phyloP scores from a whole-genome alignment of 768 basidiomycete genomes.

The Amanita jacksonii region DNA sequence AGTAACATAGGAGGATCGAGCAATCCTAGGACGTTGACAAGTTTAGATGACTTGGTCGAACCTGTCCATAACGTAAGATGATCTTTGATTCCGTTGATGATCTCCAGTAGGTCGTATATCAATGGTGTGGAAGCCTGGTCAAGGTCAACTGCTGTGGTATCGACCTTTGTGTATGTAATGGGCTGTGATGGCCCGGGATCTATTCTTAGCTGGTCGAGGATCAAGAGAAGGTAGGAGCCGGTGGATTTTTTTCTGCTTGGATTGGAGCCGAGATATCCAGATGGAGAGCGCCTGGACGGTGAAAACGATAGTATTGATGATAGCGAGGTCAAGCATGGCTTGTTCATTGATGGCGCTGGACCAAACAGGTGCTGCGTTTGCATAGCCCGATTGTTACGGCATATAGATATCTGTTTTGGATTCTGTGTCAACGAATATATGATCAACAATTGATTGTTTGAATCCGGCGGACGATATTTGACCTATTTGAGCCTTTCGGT shows the following conservation, averaged over 20 bases:
- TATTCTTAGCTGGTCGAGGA: slow-evolving; percentile 3
- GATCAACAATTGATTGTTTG: too few species aligned
- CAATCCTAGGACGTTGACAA: slow-evolving; percentile 12
- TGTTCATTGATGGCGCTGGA: too few species aligned
- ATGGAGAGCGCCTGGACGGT: background rate
- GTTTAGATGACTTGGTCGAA: slow-evolving; percentile 9
- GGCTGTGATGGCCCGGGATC: background rate
- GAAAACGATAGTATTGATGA: background rate
- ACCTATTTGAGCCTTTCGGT: too few species aligned
- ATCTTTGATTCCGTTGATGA: slow-evolving; percentile 14
- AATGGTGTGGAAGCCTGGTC: background rate
- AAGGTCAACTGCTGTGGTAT: too few species aligned
- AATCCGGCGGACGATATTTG: too few species aligned
- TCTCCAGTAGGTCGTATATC: slow-evolving; percentile 14
- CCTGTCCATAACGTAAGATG: slow-evolving; percentile 13
- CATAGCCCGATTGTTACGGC: too few species aligned
- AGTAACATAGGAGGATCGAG: slow-evolving; percentile 14
- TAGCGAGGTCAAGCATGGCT: background rate
- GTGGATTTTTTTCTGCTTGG: slow-evolving; percentile 3
- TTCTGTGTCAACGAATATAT: too few species aligned
- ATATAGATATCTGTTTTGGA: too few species aligned
- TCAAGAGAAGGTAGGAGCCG: background rate
- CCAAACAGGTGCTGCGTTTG: too few species aligned
- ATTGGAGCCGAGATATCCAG: slow-evolving; percentile 1
- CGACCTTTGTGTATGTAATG: too few species aligned